Evolutionary conservation across 129 eudicot species (phyloP).

Genomic region (Arctium minus): DNA sequence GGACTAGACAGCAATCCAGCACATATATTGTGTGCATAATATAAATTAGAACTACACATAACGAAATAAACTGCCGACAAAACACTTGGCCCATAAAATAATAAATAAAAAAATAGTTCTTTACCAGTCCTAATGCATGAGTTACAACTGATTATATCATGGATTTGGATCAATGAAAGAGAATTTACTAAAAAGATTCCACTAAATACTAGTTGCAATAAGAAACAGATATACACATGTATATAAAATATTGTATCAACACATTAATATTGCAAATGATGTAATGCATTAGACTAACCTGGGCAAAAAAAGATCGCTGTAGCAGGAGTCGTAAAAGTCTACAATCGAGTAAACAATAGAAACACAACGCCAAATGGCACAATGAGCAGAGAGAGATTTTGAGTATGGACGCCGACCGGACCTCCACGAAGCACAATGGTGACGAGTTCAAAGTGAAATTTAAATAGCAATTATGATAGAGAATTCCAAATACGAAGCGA

Average conservation of each 20-base stretch:
- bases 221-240: not conserved
- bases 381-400: not conserved
- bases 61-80: conserved; percentile 22
- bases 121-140: not conserved
- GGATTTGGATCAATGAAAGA: not conserved
- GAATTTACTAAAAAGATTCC: conserved; percentile 1
- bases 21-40: conserved; percentile 1
- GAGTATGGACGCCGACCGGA: conserved; percentile 13
- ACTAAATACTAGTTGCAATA: not conserved
- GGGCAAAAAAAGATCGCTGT: conserved; percentile 8
- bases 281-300: conserved; percentile 30
- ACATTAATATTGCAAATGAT: conserved; percentile 1
- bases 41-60: not conserved
- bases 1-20: conserved; percentile 9
- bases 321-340: not conserved
- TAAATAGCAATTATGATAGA: conserved; percentile 24
- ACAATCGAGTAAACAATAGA: not conserved
- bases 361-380: conserved; percentile 60
- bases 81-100: not conserved
- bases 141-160: not conserved
- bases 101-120: not conserved
- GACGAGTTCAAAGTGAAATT: conserved; percentile 30
- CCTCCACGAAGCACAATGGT: conserved; percentile 26
- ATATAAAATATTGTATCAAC: not conserved
- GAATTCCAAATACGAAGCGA: conserved; percentile 30